Evolutionary conservation across 1,284 basidiomycete genomes (phyloP), one percentile per base, ranked within the genome.

Genomic region (Sporisorium scitamineum): DNA sequence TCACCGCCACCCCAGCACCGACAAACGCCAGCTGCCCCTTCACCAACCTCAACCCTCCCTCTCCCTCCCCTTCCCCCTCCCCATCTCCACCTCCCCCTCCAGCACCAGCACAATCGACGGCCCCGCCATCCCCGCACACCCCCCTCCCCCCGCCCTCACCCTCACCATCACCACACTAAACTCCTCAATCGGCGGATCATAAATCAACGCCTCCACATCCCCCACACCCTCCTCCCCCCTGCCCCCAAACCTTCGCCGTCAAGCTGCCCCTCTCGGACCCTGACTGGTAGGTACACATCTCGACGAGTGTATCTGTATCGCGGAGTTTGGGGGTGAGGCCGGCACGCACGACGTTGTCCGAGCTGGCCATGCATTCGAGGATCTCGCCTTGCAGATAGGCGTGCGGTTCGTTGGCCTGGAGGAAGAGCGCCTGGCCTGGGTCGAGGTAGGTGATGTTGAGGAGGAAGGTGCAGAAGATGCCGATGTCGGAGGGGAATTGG

Each of bases 331-430:
- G 96, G 0, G 97, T 99, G 45, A 99, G 90, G 20, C 97, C 97
- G 2, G 97, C 97, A 52, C 97, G 93, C 64, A 99, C 97, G 84
- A 99, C 97, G 86, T 99, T 99, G 88, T 99, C 96, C 65, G 69
- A 75, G 7, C 72, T 68, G 7, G 84, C 84, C 84, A 85, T 85
- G 78, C 84, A 85, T 61, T 85, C 84, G 29, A 84, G 59, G 42
- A 84, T 82, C 41, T 84, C 76, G 14, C 84, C 84, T 37, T 90
- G 91, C 59, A 99, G 89, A 85, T 99, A 99, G 1, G 97, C 97
- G 80, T 99, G 96, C 1, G 97, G 96, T 86, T 97, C 94, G 76
- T 97, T 93, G 1, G 96, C 96, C 44, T 94, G 92, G 13, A 99
- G 89, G 87, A 97, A 99, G 61, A 97, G 93, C 0, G 95, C 94